Base-by-base conservation (phyloP, 345 rosid species). In the Brassica juncea region DNA sequence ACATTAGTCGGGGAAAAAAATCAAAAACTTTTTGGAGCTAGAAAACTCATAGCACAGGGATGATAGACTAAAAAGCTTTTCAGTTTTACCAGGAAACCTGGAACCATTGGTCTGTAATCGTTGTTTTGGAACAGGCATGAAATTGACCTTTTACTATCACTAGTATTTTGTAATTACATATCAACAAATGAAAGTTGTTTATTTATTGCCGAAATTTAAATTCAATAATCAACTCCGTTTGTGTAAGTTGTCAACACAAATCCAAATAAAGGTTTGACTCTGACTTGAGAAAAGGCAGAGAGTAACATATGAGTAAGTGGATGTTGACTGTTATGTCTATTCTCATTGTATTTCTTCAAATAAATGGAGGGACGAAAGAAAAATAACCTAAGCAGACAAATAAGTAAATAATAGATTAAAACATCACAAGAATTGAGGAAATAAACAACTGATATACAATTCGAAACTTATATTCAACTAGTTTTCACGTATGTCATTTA, bases 221-320 rank as follows among this genome's bases (percentile, higher is more conserved):
- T 27, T 35, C 42, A 16, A 31, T 65, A 16, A 31, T 65, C 64
- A 72, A 21, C 39, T 72, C 28, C 34, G n/a, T 54, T 58, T 31
- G 54, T 67, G 73, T 59, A 58, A 66, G 72, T 30, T 66, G 69
- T 72, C 21, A 52, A 59, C 32, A 60, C 3, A 67, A 12, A 19
- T 59, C 73, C 74, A 28, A 71, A 66, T 37, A 78, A 6, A 52
- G 31, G 74, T 14, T 68, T 79, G 78, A 61, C 74, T 68, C 82
- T 73, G 78, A 79, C 74, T 49, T 32, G 78, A 73, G 73, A 32
- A 79, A 79, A 67, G 78, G 70, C 82, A 73, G 67, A 79, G 78
- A 68, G 74, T 68, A 79, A 79, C 82, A 60, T 68, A 73, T 60
- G 55, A 61, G 70, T 69, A 79, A 79, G 23, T 79, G 70, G 74